Evolutionary conservation across 1,284 basidiomycete genomes (phyloP).

Genomic region (Trametes pubescens): DNA sequence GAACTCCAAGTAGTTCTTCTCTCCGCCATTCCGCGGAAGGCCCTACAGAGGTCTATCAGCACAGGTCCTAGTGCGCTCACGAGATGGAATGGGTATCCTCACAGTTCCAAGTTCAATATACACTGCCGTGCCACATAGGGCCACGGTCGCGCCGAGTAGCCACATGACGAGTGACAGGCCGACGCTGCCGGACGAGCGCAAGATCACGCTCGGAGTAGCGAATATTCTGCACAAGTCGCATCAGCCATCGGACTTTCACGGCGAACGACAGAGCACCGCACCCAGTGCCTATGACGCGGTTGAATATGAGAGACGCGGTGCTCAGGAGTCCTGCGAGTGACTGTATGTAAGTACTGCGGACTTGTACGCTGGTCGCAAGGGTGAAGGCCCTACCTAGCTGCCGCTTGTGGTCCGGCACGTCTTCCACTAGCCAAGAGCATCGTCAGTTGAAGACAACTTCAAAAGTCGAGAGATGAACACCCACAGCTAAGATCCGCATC

Average conservation of each 20-base stretch:
- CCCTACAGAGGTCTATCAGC: constrained; percentile 49
- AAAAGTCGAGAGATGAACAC: not conserved
- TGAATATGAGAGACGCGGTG: constrained; percentile 76
- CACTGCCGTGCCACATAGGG: constrained; percentile 70
- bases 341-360: not conserved
- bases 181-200: constrained; percentile 68
- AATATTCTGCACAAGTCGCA: no score
- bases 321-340: constrained; percentile 57
- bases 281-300: constrained; percentile 82
- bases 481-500: constrained; percentile 8
- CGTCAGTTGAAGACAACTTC: not conserved
- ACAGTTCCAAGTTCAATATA: constrained; percentile 80
- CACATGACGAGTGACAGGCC: constrained; percentile 75
- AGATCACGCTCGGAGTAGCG: constrained; percentile 74
- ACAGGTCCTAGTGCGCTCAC: not conserved
- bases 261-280: constrained; percentile 40
- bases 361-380: not conserved
- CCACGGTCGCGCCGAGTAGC: constrained; percentile 71
- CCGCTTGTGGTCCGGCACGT: constrained; percentile 30
- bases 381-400: constrained; percentile 30
- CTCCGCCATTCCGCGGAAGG: constrained; percentile 74
- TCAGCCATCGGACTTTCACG: no score
- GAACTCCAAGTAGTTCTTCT: constrained; percentile 81
- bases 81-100: constrained; percentile 30
- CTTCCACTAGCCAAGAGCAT: constrained; percentile 8